These are phyloP conservation scores for Suhomyces yuchorum DNA, from an alignment of 1,139 yeast genomes.

Conservation along the genomic window DNA sequence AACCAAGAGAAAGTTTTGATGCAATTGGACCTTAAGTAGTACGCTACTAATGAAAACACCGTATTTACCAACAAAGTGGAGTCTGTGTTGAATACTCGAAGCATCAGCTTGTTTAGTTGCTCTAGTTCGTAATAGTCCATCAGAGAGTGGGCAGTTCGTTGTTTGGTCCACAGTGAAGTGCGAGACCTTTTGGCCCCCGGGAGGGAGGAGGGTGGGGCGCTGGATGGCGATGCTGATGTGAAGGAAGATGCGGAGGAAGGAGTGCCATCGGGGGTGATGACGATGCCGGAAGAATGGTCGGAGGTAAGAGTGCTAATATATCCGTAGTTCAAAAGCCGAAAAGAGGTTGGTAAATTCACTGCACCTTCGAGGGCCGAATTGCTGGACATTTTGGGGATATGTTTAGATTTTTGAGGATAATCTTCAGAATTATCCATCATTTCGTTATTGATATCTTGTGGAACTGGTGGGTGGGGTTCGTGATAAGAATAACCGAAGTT, in stretches of 20 bases:
- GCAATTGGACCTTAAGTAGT: slow-evolving; percentile 20
- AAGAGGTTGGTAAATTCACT: background rate
- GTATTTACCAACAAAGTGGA: slow-evolving; percentile 17
- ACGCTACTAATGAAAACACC: slow-evolving; percentile 8
- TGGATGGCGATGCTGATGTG: background rate
- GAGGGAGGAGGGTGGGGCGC: slow-evolving; percentile 2
- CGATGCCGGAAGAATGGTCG: background rate
- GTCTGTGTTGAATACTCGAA: slow-evolving; percentile 12
- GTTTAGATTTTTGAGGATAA: background rate
- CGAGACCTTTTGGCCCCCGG: background rate
- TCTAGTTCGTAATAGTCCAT: slow-evolving; percentile 18
- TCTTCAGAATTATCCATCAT: background rate
- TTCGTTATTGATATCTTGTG: background rate
- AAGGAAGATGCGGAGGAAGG: slow-evolving; percentile 1
- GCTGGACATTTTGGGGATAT: background rate
- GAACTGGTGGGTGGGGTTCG: background rate
- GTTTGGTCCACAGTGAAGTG: background rate
- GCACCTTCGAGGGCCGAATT: background rate
- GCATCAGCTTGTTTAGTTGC: slow-evolving; percentile 10
- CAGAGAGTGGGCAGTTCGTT: slow-evolving; percentile 6
- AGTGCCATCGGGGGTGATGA: background rate
- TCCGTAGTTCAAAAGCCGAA: slow-evolving; percentile 1
- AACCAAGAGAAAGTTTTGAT: slow-evolving; percentile 23
- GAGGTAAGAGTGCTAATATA: background rate
- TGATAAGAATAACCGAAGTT: background rate